Base-by-base conservation (phyloP, 129 eudicot genomes). In the Ambrosia artemisiifolia region DNA sequence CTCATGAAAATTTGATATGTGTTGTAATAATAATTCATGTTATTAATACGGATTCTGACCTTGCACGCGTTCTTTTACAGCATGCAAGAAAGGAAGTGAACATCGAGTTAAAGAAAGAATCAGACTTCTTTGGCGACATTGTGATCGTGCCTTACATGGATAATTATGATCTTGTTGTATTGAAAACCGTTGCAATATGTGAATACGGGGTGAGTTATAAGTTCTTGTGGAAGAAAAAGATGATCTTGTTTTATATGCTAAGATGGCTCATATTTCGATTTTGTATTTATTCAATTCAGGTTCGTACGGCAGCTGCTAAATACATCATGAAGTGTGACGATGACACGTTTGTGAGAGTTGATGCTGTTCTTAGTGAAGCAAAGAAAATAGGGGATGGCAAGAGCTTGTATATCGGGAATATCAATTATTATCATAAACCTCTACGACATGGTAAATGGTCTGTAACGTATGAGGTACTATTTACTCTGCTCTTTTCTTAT, bases 311-410 rank as follows among this genome's bases (percentile, higher is more conserved):
- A 62, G 83, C 86, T 7, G 91, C 99, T 1, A 84, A 88, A 59
- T 86, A 90, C 74, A 75, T 95, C 49, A 95, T 95, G 99, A 95
- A 95, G 76, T 90, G 97, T 46, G 99, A 95, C 34, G 99, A 95
- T 35, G 99, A 90, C 81, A 90, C 99, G 3, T 95, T 88, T 80
- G 97, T 95, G 33, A 72, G 83, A 73, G 75, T 88, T 3, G 90
- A 88, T 62, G 95, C 90, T 19, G 83, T 85, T 44, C 79, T 88
- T 34, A 75, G 75, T 5, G 95, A 88, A 83, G 92, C 85, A 64
- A 79, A 78, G 61, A 83, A 80, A 64, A 78, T 80, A 59, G 85
- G 43, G 4, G 78, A 79, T 6, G 83, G 73, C 17, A 79, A 77
- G 63, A 86, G 97, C 81, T 66, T 90, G 72, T 95, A 88, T 53